Evolutionary conservation across 345 rosid genomes (phyloP), one percentile per base, ranked within the genome.

Genomic region (Kernera saxatilis): DNA sequence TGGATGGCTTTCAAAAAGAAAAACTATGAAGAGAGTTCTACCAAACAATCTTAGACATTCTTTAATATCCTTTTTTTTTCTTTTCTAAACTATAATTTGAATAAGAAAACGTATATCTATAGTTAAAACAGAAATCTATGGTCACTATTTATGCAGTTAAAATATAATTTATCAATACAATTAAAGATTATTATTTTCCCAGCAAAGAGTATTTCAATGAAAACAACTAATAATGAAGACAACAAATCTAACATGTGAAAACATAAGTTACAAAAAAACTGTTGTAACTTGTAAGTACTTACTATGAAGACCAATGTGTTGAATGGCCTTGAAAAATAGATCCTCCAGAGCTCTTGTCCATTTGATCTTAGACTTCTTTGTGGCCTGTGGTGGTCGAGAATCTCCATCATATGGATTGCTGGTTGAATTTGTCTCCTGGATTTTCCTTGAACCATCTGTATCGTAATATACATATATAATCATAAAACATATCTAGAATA

Each of bases 331-430:
- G 52, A 78, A 29, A 57, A 90, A 88, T 0, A 50, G 79, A 32
- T 67, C 14, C 33, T 85, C 85, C 59, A 88, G 92, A 4, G 77
- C 36, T 17, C 27, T 36, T 0, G 86, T 81, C 96, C 96, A 88
- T 25, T 55, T 80, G 26, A 90, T 72, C 80, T 84, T 83, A 27
- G 74, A 8, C 75, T 80, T 90, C 29, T 69, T 79, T 0, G 50
- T 63, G 6, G 71, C 59, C 7, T 21, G 4, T 1, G 23, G 5
- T 2, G 39, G 10, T 19, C 5, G 30, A 9, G 57, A 57, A n/a
- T 43, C 68, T 23, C 11, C 61, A 5, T 10, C 67, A 3, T 26
- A 0, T 32, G n/a, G 17, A 11, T 8, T 17, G 5, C 3, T 52
- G 45, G 17, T 29, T 50, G 53, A 6, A 2, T 1, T 2, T 11